Conservation (phyloP, 1,284 basidiomycete species). For the Kwoniella shivajii region DNA sequence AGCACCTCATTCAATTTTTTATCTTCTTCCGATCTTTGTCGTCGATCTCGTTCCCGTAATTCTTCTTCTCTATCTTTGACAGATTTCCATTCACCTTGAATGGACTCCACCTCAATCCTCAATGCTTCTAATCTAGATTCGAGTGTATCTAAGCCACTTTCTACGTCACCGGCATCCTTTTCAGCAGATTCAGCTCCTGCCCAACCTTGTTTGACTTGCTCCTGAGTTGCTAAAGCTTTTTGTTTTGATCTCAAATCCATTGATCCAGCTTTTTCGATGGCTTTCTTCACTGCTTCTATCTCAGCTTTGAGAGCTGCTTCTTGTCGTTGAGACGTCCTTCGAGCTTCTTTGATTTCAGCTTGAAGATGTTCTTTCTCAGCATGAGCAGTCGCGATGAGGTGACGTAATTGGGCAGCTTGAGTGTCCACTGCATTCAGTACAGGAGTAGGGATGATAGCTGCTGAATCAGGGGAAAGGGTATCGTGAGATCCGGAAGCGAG, state of each 20-base stretch:
- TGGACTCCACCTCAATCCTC: conserved; percentile 34
- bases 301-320: conserved; percentile 51
- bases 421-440: conserved; percentile 45
- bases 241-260: conserved; percentile 52
- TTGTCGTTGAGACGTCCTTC: conserved; percentile 49
- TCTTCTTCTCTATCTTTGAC: conserved; percentile 45
- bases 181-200: conserved; percentile 48
- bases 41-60: conserved; percentile 42
- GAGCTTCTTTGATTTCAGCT: conserved; percentile 52
- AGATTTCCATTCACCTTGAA: conserved; percentile 34
- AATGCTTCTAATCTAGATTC: conserved; percentile 32
- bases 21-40: conserved; percentile 45
- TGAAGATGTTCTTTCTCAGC: conserved; percentile 50
- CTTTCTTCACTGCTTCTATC: conserved; percentile 52
- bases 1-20: conserved; percentile 43
- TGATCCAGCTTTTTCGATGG: conserved; percentile 50
- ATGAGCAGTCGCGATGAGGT: conserved; percentile 45
- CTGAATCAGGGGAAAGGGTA: conserved; percentile 17
- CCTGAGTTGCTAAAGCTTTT: conserved; percentile 52
- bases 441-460: conserved; percentile 29
- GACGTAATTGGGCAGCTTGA: conserved; percentile 48
- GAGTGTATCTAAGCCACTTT: conserved; percentile 36
- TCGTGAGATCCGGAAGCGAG: conserved; percentile 9
- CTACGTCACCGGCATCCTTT: conserved; percentile 39
- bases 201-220: conserved; percentile 55